Percentiles rank a stretch among this genome's conserved stretches.
These are phyloP conservation scores for Scalesia atractyloides DNA, from an alignment of 129 eudicot genomes.

Conservation along the genomic window DNA sequence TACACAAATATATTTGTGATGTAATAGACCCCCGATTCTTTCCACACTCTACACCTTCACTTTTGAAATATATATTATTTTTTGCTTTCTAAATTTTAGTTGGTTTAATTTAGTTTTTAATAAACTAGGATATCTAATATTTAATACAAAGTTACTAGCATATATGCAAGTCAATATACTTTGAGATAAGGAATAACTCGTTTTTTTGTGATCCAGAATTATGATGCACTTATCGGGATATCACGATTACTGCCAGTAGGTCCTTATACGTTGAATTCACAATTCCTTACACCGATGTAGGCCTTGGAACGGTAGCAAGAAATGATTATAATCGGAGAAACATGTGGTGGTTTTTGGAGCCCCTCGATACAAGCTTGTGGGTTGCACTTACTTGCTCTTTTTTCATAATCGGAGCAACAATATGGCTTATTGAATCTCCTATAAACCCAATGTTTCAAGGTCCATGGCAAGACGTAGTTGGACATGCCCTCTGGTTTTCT, in stretches of 20 bases:
- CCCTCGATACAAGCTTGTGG: not conserved
- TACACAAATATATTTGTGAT: too few species aligned
- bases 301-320: not conserved
- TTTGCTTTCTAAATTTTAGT: too few species aligned
- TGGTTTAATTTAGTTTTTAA: too few species aligned
- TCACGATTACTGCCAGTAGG: conserved; percentile 7
- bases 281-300: conserved; percentile 4
- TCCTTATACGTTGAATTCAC: conserved; percentile 13
- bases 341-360: conserved; percentile 12
- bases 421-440: conserved; percentile 14
- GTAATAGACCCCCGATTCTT: too few species aligned
- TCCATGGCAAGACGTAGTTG: conserved; percentile 6
- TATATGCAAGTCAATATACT: not conserved
- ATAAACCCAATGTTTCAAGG: not conserved
- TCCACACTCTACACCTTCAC: too few species aligned
- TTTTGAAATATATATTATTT: too few species aligned
- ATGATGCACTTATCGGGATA: conserved; percentile 7
- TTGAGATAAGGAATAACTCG: not conserved
- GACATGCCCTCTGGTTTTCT: not conserved
- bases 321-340: not conserved
- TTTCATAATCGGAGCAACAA: conserved; percentile 7
- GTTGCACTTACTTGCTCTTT: conserved; percentile 1
- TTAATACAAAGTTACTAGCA: too few species aligned
- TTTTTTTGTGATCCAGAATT: conserved; percentile 6
- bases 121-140: too few species aligned